Conservation (phyloP, 257 asterid genomes). For the Rhazya stricta region DNA sequence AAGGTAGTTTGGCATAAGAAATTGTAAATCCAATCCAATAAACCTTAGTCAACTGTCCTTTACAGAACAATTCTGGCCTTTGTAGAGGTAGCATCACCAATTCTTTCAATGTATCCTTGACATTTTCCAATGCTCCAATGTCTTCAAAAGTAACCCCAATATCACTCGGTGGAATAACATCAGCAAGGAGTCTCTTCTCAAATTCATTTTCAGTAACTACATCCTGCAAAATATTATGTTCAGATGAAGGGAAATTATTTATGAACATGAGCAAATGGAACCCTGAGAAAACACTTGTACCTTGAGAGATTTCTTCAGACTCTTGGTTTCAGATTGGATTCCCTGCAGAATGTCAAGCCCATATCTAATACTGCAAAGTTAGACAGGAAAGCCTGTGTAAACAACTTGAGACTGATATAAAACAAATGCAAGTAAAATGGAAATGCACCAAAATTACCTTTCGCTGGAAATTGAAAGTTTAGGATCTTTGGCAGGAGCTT, state of each 20-base stretch:
- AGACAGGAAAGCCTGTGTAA: background rate
- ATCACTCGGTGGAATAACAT: constrained; percentile 73
- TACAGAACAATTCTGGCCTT: constrained; percentile 86
- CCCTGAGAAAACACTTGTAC: constrained; percentile 26
- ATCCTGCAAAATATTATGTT: constrained; percentile 40
- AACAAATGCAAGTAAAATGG: too few species aligned
- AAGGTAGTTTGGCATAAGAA: background rate
- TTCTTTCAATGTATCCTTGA: constrained; percentile 82
- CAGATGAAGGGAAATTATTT: background rate
- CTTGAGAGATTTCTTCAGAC: constrained; percentile 76
- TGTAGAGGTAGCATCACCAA: constrained; percentile 92
- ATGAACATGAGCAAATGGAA: constrained; percentile 5
- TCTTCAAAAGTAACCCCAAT: constrained; percentile 92
- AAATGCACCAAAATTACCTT: constrained; percentile 40
- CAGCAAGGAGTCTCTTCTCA: constrained; percentile 78
- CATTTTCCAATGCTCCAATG: constrained; percentile 89
- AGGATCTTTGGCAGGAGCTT: constrained; percentile 38
- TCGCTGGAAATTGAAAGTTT: constrained; percentile 52
- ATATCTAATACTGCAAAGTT: constrained; percentile 55
- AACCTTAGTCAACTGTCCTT: constrained; percentile 85
- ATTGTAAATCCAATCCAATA: background rate
- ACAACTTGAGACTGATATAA: background rate
- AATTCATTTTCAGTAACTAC: constrained; percentile 81
- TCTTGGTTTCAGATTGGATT: constrained; percentile 63
- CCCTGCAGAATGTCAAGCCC: constrained; percentile 61